Base-by-base conservation (phyloP, 257 asterid genomes). In the Gentiana dahurica region DNA sequence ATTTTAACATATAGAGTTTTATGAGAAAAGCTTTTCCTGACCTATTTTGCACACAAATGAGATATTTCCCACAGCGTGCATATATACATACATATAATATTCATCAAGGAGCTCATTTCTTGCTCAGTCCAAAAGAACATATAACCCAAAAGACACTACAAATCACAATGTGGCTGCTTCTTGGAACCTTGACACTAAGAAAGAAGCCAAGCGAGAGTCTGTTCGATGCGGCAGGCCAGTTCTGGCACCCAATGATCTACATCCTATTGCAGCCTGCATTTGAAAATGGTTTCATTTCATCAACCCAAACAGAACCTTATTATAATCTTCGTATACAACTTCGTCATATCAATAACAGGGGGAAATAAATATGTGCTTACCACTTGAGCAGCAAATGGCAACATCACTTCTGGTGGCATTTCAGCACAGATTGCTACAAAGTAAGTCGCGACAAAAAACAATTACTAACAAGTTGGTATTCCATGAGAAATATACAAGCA, bases 351-450 rank as follows among this genome's bases (percentile, higher is more conserved):
- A 32, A 56, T 50, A 54, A 10, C 56, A 37, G 37, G 8, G 32
- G 34, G 34, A 59, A 9, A 62, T 10, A 10, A 12, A 53, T 3
- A 2, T 60, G 35, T 39, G 73, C 96, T 77, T 43, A 91, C 98
- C 98, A 91, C 98, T 83, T 83, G 95, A 70, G 97, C 79, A 50
- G 97, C 98, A 71, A 91, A 91, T 58, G 94, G 84, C 70, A 91
- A 52, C 97, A 91, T 81, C 71, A 69, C 77, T 69, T 83, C 98
- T 4, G 83, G 85, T 5, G 84, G 82, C 97, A 87, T 91, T 74
- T 81, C 67, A 45, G 86, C 74, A 55, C 93, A 91, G 64, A 91
- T 89, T 59, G 94, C 98, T 91, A 67, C 59, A 71, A 12, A 49
- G 46, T 8, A 62, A 55, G 65, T 51, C 38, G 7, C 51, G 69